Base-by-base conservation (phyloP, 2,329 filamentous ascomycete genomes). In the Mariannaea elegans region DNA sequence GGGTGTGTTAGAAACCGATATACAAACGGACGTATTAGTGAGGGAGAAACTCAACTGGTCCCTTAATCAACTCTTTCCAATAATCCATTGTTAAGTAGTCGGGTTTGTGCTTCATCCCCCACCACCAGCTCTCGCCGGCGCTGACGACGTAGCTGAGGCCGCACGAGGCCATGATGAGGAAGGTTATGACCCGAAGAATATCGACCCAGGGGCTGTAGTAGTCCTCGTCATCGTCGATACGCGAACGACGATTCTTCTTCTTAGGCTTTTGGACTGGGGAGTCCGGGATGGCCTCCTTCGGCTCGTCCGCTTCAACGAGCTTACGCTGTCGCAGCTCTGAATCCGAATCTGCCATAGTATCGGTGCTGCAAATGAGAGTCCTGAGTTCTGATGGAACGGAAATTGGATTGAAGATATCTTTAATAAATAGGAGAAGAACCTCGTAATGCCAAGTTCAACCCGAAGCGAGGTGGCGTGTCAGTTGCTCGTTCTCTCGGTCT, bases 101-200 rank as follows among this genome's bases (percentile, higher is more conserved):
- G 77, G 90, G 77, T 77, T 82, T 79, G 80, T 89, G 65, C 82
- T 80, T 78, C 72, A 84, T 76, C 63, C 81, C 88, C 90, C 90
- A 95, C 57, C 87, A 82, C 64, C 89, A 81, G 59, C 86, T 89
- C 72, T 92, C 86, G 62, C 90, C 90, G 62, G 84, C 82, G 42
- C 90, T 93, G 67, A 91, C 82, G 64, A 94, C 86, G 76, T 94
- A 94, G 77, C 90, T 93, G 54, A 94, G 80, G 16, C 85, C 88
- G 69, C 83, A 86, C 21, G 87, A 91, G 45, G 89, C 84, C 41
- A 92, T 67, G 31, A 90, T 65, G 13, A 94, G 75, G 54, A 91
- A 91, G 29, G 83, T 83, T 44, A 93, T 70, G 27, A 94, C 82
- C 29, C 91, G 89, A 59, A 93, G 76, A 52, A 91, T 75, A 73